Evolutionary conservation across 2,329 filamentous ascomycete genomes (phyloP), one percentile per base, ranked within the genome.

Genomic region (Ceratocystis lukuohia): DNA sequence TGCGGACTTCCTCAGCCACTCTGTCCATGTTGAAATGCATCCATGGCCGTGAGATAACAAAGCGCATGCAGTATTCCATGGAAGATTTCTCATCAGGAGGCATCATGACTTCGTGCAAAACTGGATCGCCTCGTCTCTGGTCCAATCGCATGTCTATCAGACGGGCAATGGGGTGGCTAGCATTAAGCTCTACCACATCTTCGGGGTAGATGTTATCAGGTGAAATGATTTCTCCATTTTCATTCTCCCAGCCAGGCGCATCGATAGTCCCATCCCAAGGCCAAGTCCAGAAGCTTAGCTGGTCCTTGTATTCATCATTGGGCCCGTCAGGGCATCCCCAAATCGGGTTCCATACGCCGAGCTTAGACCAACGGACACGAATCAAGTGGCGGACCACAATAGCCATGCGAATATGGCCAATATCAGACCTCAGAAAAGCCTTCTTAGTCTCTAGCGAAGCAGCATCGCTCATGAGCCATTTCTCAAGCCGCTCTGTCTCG

Each of bases 341-440:
- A 5, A 15, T 10, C 12, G 33, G 48, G 50, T 68, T 64, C 67
- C 67, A 68, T 37, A 68, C 48, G 8, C 64, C 67, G 15, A 68
- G 28, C 2, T 45, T 59, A 22, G 59, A 22, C 67, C 67, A 68
- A 20, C 67, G 64, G 17, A 22, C 46, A 10, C 64, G 64, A 30
- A 68, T 66, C 17, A 68, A 37, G 41, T 68, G 61, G 28, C 67
- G 67, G 22, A 64, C 56, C 7, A 68, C 33, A 33, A 68, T 28
- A 6, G 37, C 56, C 3, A 37, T 48, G 25, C 30, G 17, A 37
- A 25, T 33, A 5, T 41, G 5, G 8, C 41, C 61, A 20, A 20
- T 63, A 1, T 48, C 44, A 12, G 22, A 22, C 41, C 20, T 28
- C 6, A 63, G 4, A 28, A 63, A 63, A 25, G 56, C 30, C 17